These are phyloP conservation scores for Globisporangium carolinianum DNA, from an alignment of 352 stramenopile species.

Conservation along the genomic window DNA sequence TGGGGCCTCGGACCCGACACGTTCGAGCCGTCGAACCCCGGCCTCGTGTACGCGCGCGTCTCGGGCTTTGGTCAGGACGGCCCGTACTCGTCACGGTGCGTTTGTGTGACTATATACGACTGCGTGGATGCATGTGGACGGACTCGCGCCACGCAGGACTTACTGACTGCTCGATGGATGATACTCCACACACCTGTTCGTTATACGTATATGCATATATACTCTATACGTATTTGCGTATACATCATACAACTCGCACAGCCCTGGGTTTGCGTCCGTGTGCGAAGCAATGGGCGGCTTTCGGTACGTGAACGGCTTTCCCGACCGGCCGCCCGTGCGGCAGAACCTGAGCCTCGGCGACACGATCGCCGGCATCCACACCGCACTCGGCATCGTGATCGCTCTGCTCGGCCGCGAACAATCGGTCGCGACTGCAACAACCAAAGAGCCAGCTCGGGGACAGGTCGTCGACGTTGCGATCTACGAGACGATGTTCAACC, in stretches of 20 bases:
- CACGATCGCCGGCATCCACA: conserved; percentile 79
- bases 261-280: conserved; percentile 77
- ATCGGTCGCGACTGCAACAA: conserved; percentile 7
- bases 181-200: neutral
- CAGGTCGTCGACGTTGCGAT: conserved; percentile 85
- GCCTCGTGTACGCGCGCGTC: conserved; percentile 79
- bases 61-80: conserved; percentile 82
- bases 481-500: conserved; percentile 85
- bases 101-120: too few relatives aligned
- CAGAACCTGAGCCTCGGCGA: conserved; percentile 83
- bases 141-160: too few relatives aligned
- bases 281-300: conserved; percentile 86
- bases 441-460: conserved; percentile 16
- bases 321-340: conserved; percentile 63
- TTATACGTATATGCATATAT: neutral
- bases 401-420: conserved; percentile 70
- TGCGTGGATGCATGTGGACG: too few relatives aligned
- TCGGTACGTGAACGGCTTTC: conserved; percentile 84
- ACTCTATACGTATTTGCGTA: too few relatives aligned
- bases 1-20: conserved; percentile 73
- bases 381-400: conserved; percentile 74
- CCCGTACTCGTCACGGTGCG: conserved; percentile 58
- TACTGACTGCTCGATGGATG: too few relatives aligned
- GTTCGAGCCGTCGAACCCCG: conserved; percentile 70
- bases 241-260: too few relatives aligned